Conservation (phyloP, 768 basidiomycete genomes). For the Gymnopilus dilepis region DNA sequence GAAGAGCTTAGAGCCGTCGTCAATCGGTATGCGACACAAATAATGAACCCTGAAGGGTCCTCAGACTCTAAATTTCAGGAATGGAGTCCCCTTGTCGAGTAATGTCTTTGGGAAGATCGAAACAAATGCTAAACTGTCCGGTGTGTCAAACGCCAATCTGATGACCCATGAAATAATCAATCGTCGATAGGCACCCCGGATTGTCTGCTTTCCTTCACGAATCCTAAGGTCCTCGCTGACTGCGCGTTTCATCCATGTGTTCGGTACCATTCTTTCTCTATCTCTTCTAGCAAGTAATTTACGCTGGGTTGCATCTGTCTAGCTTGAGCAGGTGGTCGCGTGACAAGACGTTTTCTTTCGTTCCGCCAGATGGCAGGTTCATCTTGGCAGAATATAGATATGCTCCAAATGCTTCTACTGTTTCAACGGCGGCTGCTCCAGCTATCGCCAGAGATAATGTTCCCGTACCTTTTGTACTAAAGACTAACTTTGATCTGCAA, state of each 20-base stretch:
- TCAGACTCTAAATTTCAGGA: slow-evolving; percentile 44
- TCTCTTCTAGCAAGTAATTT: slow-evolving; percentile 1
- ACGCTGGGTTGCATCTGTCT: not conserved
- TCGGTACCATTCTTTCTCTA: slow-evolving; percentile 55
- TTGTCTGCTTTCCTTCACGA: slow-evolving; percentile 75
- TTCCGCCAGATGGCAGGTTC: slow-evolving; percentile 93
- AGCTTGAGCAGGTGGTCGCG: slow-evolving; percentile 83
- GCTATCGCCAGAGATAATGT: slow-evolving; percentile 45
- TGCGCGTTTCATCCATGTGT: slow-evolving; percentile 94
- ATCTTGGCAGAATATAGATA: slow-evolving; percentile 84
- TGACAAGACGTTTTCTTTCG: slow-evolving; percentile 82
- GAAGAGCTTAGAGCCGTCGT: slow-evolving; percentile 84
- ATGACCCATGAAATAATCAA: slow-evolving; percentile 8
- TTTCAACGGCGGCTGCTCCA: slow-evolving; percentile 30
- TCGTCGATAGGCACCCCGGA: slow-evolving; percentile 80
- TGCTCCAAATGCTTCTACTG: slow-evolving; percentile 43
- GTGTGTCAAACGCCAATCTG: slow-evolving; percentile 39
- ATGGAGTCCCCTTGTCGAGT: slow-evolving; percentile 68
- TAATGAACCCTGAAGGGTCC: slow-evolving; percentile 1
- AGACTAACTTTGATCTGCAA: slow-evolving; percentile 50
- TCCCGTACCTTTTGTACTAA: slow-evolving; percentile 57
- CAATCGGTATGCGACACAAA: slow-evolving; percentile 59
- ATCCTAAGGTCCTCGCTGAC: slow-evolving; percentile 73
- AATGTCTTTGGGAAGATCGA: slow-evolving; percentile 81
- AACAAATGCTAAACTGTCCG: slow-evolving; percentile 77